Percentiles rank a stretch among this genome's conserved stretches.
phyloP scores from a whole-genome alignment of 495 filamentous ascomycete species.

The Penicillium subrubescens region DNA sequence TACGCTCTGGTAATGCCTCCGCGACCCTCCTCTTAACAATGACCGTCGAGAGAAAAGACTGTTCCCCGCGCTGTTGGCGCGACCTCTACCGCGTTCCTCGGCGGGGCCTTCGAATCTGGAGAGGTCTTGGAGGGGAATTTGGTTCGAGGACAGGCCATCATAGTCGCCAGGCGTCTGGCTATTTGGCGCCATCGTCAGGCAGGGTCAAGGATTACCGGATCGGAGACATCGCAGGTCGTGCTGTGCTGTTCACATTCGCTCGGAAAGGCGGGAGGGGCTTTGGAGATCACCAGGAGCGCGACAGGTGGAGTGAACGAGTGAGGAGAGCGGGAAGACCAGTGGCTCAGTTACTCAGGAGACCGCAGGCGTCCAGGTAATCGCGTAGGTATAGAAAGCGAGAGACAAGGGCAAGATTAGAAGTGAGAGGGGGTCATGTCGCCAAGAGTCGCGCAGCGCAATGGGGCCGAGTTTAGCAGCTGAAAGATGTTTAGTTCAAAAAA shows the following conservation, averaged over 20 bases:
- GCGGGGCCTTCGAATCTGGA: constrained; percentile 52
- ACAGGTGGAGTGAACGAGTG: neutral
- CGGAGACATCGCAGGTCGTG: constrained; percentile 46
- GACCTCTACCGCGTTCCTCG: constrained; percentile 33
- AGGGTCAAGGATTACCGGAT: constrained; percentile 40
- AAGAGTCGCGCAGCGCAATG: constrained; percentile 9
- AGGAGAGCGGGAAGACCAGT: neutral
- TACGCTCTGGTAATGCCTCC: constrained; percentile 53
- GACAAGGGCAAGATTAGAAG: neutral
- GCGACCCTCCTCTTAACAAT: constrained; percentile 36
- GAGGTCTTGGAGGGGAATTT: constrained; percentile 85
- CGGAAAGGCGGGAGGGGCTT: neutral
- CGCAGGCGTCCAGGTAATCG: neutral
- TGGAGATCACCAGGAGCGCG: neutral
- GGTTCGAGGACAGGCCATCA: constrained; percentile 48
- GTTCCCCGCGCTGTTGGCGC: constrained; percentile 32
- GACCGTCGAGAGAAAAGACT: constrained; percentile 41
- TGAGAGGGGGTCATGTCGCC: neutral
- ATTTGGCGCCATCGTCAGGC: constrained; percentile 63
- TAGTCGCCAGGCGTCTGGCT: constrained; percentile 51
- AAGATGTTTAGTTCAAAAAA: constrained; percentile 14
- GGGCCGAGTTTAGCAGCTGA: constrained; percentile 6
- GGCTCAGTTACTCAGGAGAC: neutral
- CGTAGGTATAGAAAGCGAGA: neutral
- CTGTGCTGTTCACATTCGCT: constrained; percentile 11